phyloP scores from a whole-genome alignment of 2,329 filamentous ascomycete genomes.

The Pseudocercospora vitis region DNA sequence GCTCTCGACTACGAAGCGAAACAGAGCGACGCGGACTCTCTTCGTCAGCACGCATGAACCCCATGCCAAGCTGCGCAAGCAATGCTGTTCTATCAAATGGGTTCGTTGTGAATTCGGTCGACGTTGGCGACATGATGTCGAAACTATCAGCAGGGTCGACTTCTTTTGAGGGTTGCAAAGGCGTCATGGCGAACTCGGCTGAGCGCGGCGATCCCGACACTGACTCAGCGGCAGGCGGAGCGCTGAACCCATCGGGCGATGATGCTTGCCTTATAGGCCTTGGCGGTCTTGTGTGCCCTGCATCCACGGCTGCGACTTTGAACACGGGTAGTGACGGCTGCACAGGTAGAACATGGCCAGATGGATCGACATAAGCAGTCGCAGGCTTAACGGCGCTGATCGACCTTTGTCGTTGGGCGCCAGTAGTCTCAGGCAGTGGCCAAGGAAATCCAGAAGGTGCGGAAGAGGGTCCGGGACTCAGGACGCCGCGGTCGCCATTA shows the following conservation, averaged over 20 bases:
- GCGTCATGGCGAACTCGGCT: conserved; percentile 40
- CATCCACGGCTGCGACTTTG: conserved; percentile 20
- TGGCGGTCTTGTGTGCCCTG: not conserved
- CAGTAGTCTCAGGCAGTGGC: conserved; percentile 50
- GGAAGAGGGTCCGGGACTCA: conserved; percentile 63
- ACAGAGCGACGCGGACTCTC: conserved; percentile 27
- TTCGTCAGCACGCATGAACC: conserved; percentile 33
- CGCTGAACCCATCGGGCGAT: not conserved
- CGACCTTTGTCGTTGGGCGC: conserved; percentile 18
- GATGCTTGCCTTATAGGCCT: conserved; percentile 8
- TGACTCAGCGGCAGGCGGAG: not conserved
- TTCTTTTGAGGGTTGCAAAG: conserved; percentile 35
- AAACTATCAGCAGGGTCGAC: conserved; percentile 40
- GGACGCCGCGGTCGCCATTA: conserved; percentile 32
- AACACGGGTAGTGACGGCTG: conserved; percentile 34
- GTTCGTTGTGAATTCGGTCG: conserved; percentile 43
- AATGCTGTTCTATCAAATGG: conserved; percentile 39
- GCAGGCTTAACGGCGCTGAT: conserved; percentile 47
- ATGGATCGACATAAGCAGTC: conserved; percentile 49
- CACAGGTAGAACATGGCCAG: conserved; percentile 38
- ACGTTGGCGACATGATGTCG: conserved; percentile 43
- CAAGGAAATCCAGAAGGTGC: conserved; percentile 65
- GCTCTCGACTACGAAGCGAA: conserved; percentile 23
- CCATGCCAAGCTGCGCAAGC: conserved; percentile 40
- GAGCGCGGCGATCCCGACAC: conserved; percentile 43